Percentiles rank a stretch among this genome's conserved stretches.
These are phyloP conservation scores for Hortaea sp. DNA, from an alignment of 2,329 filamentous ascomycete species.

Conservation along the genomic window DNA sequence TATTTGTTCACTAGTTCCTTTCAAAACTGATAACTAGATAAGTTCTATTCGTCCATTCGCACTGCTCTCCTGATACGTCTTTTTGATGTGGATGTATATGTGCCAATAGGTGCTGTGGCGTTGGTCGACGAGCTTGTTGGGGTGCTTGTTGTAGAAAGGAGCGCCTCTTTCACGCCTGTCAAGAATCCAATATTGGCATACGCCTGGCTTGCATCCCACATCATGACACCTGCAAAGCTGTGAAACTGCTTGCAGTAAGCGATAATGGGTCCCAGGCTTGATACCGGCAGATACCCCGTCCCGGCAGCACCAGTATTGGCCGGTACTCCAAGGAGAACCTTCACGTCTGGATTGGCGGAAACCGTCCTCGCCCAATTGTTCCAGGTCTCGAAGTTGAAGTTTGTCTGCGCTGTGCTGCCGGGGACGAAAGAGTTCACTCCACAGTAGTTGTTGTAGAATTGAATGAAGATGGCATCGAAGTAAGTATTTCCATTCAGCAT, in stretches of 20 bases:
- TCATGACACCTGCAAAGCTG: slow-evolving; percentile 33
- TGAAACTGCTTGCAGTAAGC: slow-evolving; percentile 19
- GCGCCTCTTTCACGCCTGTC: slow-evolving; percentile 6
- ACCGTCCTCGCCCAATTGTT: slow-evolving; percentile 32
- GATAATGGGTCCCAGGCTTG: slow-evolving; percentile 20
- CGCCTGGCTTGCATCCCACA: slow-evolving; percentile 34
- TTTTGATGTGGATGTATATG: no score
- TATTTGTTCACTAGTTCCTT: no score
- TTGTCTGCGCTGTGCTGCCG: slow-evolving; percentile 41
- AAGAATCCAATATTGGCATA: slow-evolving; percentile 22
- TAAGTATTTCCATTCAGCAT: slow-evolving; percentile 51
- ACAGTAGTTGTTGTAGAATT: slow-evolving; percentile 42
- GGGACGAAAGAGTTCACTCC: slow-evolving; percentile 22
- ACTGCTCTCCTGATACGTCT: no score
- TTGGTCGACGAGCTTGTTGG: no score
- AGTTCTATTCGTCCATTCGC: no score
- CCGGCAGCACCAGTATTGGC: slow-evolving; percentile 25
- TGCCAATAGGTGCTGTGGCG: no score
- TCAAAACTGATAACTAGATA: no score
- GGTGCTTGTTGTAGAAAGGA: no score
- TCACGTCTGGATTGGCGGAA: slow-evolving; percentile 17
- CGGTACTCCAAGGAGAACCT: slow-evolving; percentile 27
- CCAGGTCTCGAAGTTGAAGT: slow-evolving; percentile 31
- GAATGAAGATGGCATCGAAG: slow-evolving; percentile 34
- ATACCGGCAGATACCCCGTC: slow-evolving; percentile 23